phyloP scores from a whole-genome alignment of 352 stramenopile genomes.

The Phytophthora constricta region DNA sequence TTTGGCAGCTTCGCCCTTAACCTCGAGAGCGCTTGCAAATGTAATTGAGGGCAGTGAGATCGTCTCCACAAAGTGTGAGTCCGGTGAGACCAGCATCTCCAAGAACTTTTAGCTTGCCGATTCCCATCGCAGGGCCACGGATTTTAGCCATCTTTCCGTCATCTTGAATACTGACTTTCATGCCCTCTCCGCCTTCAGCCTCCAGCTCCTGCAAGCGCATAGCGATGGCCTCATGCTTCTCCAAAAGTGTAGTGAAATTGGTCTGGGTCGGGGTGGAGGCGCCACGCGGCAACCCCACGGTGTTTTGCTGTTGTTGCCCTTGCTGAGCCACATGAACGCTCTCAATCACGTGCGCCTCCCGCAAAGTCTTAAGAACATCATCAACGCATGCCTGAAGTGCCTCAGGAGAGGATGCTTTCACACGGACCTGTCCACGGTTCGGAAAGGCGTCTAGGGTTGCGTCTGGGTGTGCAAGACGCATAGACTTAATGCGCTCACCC shows the following conservation, averaged over 20 bases:
- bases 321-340: slow-evolving; percentile 52
- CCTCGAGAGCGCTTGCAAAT: slow-evolving; percentile 62
- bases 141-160: slow-evolving; percentile 76
- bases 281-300: slow-evolving; percentile 24
- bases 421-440: slow-evolving; percentile 70
- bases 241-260: slow-evolving; percentile 69
- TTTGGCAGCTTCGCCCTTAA: slow-evolving; percentile 42
- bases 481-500: slow-evolving; percentile 77
- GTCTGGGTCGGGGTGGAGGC: slow-evolving; percentile 5
- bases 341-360: slow-evolving; percentile 70
- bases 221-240: slow-evolving; percentile 61
- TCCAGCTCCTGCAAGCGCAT: slow-evolving; percentile 75
- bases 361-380: slow-evolving; percentile 65
- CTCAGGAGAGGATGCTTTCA: slow-evolving; percentile 68
- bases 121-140: slow-evolving; percentile 67
- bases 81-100: slow-evolving; percentile 70
- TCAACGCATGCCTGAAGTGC: slow-evolving; percentile 67
- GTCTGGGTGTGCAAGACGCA: slow-evolving; percentile 67
- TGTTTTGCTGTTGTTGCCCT: slow-evolving; percentile 14
- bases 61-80: slow-evolving; percentile 68
- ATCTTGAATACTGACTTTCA: slow-evolving; percentile 70
- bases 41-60: slow-evolving; percentile 59
- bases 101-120: slow-evolving; percentile 81
- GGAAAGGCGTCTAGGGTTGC: slow-evolving; percentile 76
- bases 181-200: slow-evolving; percentile 70